Base-by-base conservation (phyloP, 306 rosid genomes). In the Gleditsia sinensis region DNA sequence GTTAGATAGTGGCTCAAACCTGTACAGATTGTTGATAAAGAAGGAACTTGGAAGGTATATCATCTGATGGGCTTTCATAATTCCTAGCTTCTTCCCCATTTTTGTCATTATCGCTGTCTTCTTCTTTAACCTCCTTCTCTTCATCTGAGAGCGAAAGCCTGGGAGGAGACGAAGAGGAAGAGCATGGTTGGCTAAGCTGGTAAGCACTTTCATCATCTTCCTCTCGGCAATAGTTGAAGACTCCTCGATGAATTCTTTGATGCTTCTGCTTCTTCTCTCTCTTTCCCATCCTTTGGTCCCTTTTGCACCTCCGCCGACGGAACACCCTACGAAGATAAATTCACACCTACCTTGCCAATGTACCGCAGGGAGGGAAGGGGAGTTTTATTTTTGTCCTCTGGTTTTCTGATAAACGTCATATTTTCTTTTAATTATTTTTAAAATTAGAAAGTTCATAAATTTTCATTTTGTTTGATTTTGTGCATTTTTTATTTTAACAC, bases 21-120 rank as follows among this genome's bases (percentile, higher is more conserved):
- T 94, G 98, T 9, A 94, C 98, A 23, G 94, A 91, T 69, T 89
- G 92, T 67, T 94, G 96, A 72, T 91, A 94, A 71, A 94, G 94
- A 54, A 56, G 83, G 76, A 91, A 94, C 45, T 93, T 93, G 1
- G 98, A 93, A 66, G 98, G 98, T 48, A 79, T 59, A 53, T 83
- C 87, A 50, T 49, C 71, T 24, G 84, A 86, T 72, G 87, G 83
- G 83, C 27, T 12, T 21, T 67, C 80, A 7, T 69, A 57, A 67
- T 50, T 61, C 46, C 67, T 36, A 4, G 69, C 80, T 25, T 73
- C 70, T 65, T 74, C 64, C 40, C 30, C 67, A 75, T 24, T 71
- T 54, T 9, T 55, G 45, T 83, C 78, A 5, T 27, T 68, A 13
- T 68, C 85, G 16, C 5, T 72, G 0, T 11, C 80, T 2, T 60